Evolutionary conservation across 805 yeast genomes (phyloP).

Genomic region (Barnettozyma vustinii): DNA sequence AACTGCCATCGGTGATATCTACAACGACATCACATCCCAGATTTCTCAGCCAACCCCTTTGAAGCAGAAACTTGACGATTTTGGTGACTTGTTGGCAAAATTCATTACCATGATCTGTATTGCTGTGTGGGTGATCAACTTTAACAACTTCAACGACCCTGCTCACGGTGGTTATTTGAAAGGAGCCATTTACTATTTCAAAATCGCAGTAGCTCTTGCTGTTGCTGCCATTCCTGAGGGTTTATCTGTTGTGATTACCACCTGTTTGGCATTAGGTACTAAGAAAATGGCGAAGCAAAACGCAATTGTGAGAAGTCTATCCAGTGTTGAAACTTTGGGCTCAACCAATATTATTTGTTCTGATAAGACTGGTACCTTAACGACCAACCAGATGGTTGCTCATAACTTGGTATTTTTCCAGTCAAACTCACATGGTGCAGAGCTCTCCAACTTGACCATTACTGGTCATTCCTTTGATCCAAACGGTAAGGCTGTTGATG

Average conservation of each 20-base stretch:
- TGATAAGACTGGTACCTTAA: slow-evolving; percentile 44
- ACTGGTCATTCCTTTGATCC: slow-evolving; percentile 34
- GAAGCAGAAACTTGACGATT: slow-evolving; percentile 32
- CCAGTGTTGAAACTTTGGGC: slow-evolving; percentile 55
- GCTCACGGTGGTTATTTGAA: slow-evolving; percentile 38
- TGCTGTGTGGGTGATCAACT: slow-evolving; percentile 41
- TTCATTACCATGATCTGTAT: slow-evolving; percentile 42
- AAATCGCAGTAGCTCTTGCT: slow-evolving; percentile 44
- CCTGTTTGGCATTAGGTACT: slow-evolving; percentile 46
- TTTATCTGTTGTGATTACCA: slow-evolving; percentile 46
- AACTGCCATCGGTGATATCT: slow-evolving; percentile 44
- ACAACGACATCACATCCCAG: slow-evolving; percentile 39
- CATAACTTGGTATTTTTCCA: slow-evolving; percentile 29
- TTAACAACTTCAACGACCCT: slow-evolving; percentile 35
- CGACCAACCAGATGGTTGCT: slow-evolving; percentile 46
- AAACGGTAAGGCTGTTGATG: slow-evolving; percentile 22
- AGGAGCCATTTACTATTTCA: slow-evolving; percentile 45
- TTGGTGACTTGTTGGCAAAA: slow-evolving; percentile 37
- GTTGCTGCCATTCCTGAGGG: slow-evolving; percentile 54
- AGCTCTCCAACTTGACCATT: slow-evolving; percentile 29
- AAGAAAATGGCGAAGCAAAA: slow-evolving; percentile 42
- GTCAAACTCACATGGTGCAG: slow-evolving; percentile 19
- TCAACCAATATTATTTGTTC: slow-evolving; percentile 44
- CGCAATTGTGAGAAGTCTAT: slow-evolving; percentile 41
- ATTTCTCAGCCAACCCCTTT: slow-evolving; percentile 32